Percentiles rank a stretch among this genome's conserved stretches.
phyloP scores from a whole-genome alignment of 1,284 basidiomycete species.

The Porogramme epimiltina region DNA sequence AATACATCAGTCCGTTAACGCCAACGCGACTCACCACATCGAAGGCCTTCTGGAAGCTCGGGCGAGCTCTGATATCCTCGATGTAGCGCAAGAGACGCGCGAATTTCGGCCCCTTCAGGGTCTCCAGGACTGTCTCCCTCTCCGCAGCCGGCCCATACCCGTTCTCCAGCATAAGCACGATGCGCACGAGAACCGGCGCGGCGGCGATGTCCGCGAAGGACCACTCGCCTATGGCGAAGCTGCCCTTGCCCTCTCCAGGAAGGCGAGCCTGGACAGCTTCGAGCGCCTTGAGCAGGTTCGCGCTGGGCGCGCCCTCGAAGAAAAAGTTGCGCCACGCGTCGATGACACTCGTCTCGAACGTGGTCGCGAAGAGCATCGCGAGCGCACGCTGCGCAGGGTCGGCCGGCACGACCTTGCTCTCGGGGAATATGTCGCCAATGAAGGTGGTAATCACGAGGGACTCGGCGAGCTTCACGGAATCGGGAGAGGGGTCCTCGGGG shows the following conservation, averaged over 20 bases:
- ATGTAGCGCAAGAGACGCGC: conserved; percentile 21
- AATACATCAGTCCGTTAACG: too few species aligned
- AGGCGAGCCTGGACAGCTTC: conserved; percentile 34
- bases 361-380: conserved; percentile 60
- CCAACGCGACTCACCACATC: neutral
- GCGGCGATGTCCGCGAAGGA: conserved; percentile 56
- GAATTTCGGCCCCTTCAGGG: conserved; percentile 25
- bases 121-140: conserved; percentile 27
- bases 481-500: conserved; percentile 56
- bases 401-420: conserved; percentile 45
- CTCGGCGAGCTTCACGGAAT: conserved; percentile 58
- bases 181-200: conserved; percentile 34
- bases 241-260: conserved; percentile 26
- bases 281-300: conserved; percentile 36
- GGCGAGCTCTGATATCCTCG: neutral
- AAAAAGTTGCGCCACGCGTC: conserved; percentile 29
- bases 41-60: neutral
- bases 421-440: conserved; percentile 52
- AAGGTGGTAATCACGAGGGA: conserved; percentile 62
- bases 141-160: conserved; percentile 31
- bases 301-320: conserved; percentile 40
- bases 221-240: conserved; percentile 33
- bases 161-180: conserved; percentile 25
- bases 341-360: conserved; percentile 42
- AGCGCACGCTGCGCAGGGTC: conserved; percentile 55